Conservation (phyloP, 441 rosid species). For the Macaranga tanarius region DNA sequence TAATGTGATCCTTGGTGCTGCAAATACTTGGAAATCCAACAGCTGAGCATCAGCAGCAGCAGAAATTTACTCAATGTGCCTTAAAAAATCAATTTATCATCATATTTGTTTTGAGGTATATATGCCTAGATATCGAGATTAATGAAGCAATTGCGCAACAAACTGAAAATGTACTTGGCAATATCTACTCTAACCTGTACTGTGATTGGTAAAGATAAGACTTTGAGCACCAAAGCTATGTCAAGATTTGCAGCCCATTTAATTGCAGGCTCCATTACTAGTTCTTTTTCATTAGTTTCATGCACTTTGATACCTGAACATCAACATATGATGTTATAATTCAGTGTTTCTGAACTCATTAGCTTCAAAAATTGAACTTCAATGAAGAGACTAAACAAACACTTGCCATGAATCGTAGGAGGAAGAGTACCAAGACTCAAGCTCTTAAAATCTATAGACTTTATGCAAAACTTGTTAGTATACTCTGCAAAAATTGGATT, state of each 20-base stretch:
- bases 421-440: conserved; percentile 79
- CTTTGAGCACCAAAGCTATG: conserved; percentile 60
- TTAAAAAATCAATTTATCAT: no score
- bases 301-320: conserved; percentile 62
- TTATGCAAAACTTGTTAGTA: conserved; percentile 48
- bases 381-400: background rate
- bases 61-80: conserved; percentile 17
- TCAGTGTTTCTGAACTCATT: background rate
- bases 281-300: conserved; percentile 72
- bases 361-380: background rate
- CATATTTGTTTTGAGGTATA: no score
- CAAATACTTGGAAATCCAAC: conserved; percentile 66
- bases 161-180: no score
- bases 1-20: conserved; percentile 56
- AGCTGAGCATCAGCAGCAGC: conserved; percentile 40
- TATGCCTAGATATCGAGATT: no score
- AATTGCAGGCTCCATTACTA: conserved; percentile 72
- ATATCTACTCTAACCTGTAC: conserved; percentile 60
- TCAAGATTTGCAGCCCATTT: conserved; percentile 92
- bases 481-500: conserved; percentile 65
- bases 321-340: background rate
- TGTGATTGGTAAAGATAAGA: conserved; percentile 46
- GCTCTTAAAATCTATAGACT: conserved; percentile 56
- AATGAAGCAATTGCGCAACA: no score
- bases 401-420: conserved; percentile 62